A percentile compares a stretch with the other conserved stretches of the same genome.
Conservation (phyloP, 2,329 filamentous ascomycete genomes). For the Microsporum canis region DNA sequence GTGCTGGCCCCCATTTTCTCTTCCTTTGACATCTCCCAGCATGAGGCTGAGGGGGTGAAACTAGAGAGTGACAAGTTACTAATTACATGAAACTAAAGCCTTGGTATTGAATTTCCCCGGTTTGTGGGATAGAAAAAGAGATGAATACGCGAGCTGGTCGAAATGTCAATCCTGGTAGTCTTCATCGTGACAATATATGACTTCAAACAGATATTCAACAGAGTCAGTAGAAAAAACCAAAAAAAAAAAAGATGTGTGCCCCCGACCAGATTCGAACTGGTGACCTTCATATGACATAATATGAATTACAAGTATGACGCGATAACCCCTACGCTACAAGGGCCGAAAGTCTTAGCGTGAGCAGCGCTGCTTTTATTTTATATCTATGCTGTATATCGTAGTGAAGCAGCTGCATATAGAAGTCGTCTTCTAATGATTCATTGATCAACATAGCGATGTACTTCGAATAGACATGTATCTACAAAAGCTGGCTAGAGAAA, state of each 20-base stretch:
- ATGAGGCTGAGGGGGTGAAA: neutral
- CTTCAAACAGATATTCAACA: neutral
- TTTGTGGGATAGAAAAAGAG: neutral
- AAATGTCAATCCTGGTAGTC: neutral
- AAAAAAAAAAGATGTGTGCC: neutral
- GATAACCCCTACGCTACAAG: slow-evolving; percentile 5
- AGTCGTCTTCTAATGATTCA: no score
- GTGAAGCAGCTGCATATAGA: no score
- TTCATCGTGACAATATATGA: neutral
- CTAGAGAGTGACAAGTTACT: neutral
- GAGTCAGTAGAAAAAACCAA: neutral
- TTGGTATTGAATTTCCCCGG: neutral
- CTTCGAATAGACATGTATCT: neutral
- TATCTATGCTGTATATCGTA: neutral
- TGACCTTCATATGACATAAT: slow-evolving; percentile 5
- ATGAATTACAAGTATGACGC: slow-evolving; percentile 5
- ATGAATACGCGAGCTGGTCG: neutral
- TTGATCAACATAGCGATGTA: no score
- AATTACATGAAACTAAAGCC: neutral
- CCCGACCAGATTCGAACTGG: slow-evolving; percentile 4
- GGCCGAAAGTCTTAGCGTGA: neutral
- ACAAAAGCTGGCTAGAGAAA: neutral
- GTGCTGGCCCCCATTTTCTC: neutral
- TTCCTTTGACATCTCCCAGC: neutral
- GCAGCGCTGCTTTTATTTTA: slow-evolving; percentile 10